These are phyloP conservation scores for Taiwanofungus camphoratus DNA, from an alignment of 1,284 basidiomycete species.

Conservation along the genomic window DNA sequence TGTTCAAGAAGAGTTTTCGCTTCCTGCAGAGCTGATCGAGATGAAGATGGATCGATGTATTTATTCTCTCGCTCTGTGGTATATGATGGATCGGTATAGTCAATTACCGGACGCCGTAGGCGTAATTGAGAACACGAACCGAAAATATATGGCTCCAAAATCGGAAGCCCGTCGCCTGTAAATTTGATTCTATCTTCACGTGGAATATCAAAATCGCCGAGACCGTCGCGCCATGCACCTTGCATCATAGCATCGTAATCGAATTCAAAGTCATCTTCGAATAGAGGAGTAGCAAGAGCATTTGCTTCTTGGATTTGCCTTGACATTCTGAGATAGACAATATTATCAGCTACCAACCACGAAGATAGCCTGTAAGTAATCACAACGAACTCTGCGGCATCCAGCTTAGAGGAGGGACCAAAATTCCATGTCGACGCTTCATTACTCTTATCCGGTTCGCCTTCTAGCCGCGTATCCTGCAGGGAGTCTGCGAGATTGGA, in stretches of 20 bases:
- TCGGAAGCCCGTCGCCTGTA: slow-evolving; percentile 69
- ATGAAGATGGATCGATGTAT: slow-evolving; percentile 49
- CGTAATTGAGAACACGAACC: slow-evolving; percentile 43
- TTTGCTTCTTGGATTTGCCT: slow-evolving; percentile 79
- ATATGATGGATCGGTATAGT: not conserved
- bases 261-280: slow-evolving; percentile 56
- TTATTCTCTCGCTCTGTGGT: slow-evolving; percentile 60
- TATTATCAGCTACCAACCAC: too few relatives aligned
- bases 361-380: too few relatives aligned
- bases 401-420: too few relatives aligned
- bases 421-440: slow-evolving; percentile 6
- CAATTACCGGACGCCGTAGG: not conserved
- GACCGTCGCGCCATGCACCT: slow-evolving; percentile 53
- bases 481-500: slow-evolving; percentile 37
- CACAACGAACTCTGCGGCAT: too few relatives aligned
- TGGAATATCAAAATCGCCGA: slow-evolving; percentile 37
- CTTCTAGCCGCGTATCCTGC: slow-evolving; percentile 30
- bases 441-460: slow-evolving; percentile 13
- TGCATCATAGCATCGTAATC: slow-evolving; percentile 60
- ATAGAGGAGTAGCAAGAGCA: slow-evolving; percentile 57
- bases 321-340: slow-evolving; percentile 89
- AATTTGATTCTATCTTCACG: slow-evolving; percentile 38
- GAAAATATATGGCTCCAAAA: slow-evolving; percentile 67
- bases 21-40: slow-evolving; percentile 57
- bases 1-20: slow-evolving; percentile 71